phyloP scores from a whole-genome alignment of 2,329 filamentous ascomycete species.

The Pyrenochaeta sp. region DNA sequence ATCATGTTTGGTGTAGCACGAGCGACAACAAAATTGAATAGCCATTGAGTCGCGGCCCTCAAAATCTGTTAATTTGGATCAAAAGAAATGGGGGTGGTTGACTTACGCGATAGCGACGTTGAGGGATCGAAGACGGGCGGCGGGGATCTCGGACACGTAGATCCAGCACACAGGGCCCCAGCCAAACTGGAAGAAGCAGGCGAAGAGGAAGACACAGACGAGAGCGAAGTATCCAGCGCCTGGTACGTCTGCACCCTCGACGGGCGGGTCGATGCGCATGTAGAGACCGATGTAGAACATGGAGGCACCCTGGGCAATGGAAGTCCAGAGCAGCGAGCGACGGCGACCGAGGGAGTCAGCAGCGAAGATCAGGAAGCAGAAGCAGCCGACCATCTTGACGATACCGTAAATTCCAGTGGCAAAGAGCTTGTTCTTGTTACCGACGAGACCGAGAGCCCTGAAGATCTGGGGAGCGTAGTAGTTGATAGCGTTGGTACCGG shows the following conservation, averaged over 20 bases:
- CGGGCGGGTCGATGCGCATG: constrained; percentile 67
- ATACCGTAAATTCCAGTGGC: constrained; percentile 78
- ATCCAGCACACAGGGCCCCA: constrained; percentile 80
- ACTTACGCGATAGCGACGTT: constrained; percentile 69
- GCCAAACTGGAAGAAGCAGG: constrained; percentile 65
- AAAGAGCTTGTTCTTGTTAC: constrained; percentile 67
- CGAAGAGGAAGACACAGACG: constrained; percentile 76
- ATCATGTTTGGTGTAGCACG: constrained; percentile 73
- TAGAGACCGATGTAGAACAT: constrained; percentile 79
- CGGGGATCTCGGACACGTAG: constrained; percentile 74
- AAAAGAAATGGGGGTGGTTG: no score
- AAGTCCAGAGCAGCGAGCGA: constrained; percentile 69
- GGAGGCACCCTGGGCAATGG: constrained; percentile 65
- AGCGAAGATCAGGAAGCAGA: constrained; percentile 69
- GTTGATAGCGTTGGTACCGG: constrained; percentile 61
- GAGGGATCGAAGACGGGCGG: constrained; percentile 68
- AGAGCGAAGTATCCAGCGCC: constrained; percentile 74
- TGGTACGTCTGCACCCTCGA: constrained; percentile 62
- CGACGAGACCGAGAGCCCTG: constrained; percentile 66
- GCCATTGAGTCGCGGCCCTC: constrained; percentile 64
- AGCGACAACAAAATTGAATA: constrained; percentile 78
- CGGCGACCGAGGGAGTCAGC: constrained; percentile 74
- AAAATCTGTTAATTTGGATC: background rate
- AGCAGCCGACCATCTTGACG: constrained; percentile 71
- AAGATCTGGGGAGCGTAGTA: constrained; percentile 78